Conservation (phyloP, 2,329 filamentous ascomycete species). For the Aspergillus tanneri region DNA sequence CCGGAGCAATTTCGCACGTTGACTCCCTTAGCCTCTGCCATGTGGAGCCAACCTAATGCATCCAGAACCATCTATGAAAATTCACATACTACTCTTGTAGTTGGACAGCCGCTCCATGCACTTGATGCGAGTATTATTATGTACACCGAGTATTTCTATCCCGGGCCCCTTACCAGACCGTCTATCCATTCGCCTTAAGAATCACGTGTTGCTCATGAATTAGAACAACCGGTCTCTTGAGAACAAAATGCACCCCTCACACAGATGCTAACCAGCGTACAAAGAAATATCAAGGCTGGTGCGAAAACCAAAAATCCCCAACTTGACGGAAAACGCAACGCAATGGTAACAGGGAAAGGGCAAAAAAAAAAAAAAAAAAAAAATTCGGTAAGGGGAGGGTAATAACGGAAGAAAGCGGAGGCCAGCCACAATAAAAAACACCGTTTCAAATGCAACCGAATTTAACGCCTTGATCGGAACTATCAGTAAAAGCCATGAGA, state of each 20-base stretch:
- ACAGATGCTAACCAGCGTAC: not conserved
- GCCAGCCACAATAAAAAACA: slow-evolving; percentile 4
- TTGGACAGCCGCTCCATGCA: not conserved
- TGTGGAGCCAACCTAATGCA: too few species aligned
- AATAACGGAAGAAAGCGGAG: not conserved
- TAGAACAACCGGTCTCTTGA: slow-evolving; percentile 3
- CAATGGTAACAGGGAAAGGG: not conserved
- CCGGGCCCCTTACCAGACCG: slow-evolving; percentile 7
- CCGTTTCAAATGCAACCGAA: slow-evolving; percentile 10
- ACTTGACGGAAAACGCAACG: slow-evolving; percentile 1
- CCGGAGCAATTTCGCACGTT: too few species aligned
- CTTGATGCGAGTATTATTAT: slow-evolving; percentile 20
- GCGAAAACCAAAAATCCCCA: not conserved
- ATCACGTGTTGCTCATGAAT: slow-evolving; percentile 12
- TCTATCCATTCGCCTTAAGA: slow-evolving; percentile 22
- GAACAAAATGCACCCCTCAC: slow-evolving; percentile 11
- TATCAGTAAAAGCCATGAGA: too few species aligned
- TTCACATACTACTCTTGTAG: not conserved
- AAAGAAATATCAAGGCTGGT: slow-evolving; percentile 7
- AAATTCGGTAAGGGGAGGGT: too few species aligned
- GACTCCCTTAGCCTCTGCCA: too few species aligned
- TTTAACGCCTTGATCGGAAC: not conserved
- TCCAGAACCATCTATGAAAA: too few species aligned
- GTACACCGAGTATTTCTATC: slow-evolving; percentile 23
- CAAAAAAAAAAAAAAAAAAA: too few species aligned